phyloP scores from a whole-genome alignment of 2,329 filamentous ascomycete genomes.

The Penicillium corylophilum region DNA sequence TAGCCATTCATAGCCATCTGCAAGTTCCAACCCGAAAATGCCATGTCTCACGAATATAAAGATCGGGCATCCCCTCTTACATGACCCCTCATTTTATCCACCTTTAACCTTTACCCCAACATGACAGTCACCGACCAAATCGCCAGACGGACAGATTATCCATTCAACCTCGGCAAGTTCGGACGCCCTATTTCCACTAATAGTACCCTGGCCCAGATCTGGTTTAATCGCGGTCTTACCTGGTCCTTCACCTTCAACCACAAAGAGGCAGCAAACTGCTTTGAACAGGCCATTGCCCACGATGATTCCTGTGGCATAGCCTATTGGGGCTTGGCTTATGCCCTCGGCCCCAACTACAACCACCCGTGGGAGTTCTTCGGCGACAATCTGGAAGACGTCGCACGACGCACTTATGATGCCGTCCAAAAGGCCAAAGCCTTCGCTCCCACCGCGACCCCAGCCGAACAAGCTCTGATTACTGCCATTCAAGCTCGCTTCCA shows the following conservation, averaged over 20 bases:
- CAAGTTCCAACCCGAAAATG: no score
- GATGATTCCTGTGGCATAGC: conserved; percentile 41
- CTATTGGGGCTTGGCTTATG: conserved; percentile 55
- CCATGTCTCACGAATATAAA: no score
- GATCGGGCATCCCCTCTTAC: conserved; percentile 1
- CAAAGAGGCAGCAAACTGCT: conserved; percentile 39
- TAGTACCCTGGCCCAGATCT: conserved; percentile 33
- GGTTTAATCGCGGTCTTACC: conserved; percentile 41
- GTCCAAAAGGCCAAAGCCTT: conserved; percentile 45
- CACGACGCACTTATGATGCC: conserved; percentile 51
- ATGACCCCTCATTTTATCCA: conserved; percentile 2
- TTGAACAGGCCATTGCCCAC: conserved; percentile 34
- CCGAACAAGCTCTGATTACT: conserved; percentile 63
- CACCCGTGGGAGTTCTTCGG: conserved; percentile 75
- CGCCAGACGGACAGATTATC: conserved; percentile 12
- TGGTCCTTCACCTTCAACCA: conserved; percentile 45
- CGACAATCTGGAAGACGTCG: conserved; percentile 53
- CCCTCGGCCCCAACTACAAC: conserved; percentile 74
- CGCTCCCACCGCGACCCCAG: conserved; percentile 40
- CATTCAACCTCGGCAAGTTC: conserved; percentile 21
- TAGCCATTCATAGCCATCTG: no score
- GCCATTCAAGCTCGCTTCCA: conserved; percentile 65
- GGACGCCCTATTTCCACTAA: conserved; percentile 38
- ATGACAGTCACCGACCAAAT: conserved; percentile 8
- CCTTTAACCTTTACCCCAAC: neutral